Evolutionary conservation across 2,329 filamentous ascomycete species (phyloP).

Genomic region (Monilinia fructigena): DNA sequence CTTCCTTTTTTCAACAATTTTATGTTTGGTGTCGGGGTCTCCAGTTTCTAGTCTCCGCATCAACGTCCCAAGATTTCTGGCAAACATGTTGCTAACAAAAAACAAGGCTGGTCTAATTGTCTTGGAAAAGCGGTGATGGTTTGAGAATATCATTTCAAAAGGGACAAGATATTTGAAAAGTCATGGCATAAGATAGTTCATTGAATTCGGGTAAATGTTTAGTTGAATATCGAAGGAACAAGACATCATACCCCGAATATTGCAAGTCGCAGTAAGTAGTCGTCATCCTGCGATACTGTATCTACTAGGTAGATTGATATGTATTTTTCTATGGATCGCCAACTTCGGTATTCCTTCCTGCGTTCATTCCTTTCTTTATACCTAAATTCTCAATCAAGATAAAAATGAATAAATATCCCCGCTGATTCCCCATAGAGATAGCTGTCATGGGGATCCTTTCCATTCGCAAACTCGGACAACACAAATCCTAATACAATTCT

Average conservation of each 20-base stretch:
- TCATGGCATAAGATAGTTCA: neutral
- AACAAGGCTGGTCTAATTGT: neutral
- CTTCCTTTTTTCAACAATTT: neutral
- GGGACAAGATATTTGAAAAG: neutral
- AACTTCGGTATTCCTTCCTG: constrained; percentile 4
- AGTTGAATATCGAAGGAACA: neutral
- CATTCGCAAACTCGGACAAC: neutral
- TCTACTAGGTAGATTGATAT: too few relatives aligned
- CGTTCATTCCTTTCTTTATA: too few relatives aligned
- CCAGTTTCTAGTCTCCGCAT: neutral
- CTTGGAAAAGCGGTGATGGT: constrained; percentile 1
- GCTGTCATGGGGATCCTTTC: neutral
- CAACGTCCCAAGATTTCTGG: neutral
- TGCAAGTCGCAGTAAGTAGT: constrained; percentile 3
- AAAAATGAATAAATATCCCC: neutral
- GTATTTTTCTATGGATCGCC: neutral
- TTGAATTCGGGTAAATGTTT: constrained; percentile 1
- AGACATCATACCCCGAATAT: neutral
- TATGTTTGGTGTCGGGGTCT: neutral
- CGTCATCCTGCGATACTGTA: neutral
- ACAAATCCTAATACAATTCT: neutral
- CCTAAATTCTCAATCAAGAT: neutral
- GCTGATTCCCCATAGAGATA: constrained; percentile 17
- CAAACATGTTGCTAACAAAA: neutral
- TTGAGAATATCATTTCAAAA: neutral